phyloP scores from a whole-genome alignment of 768 basidiomycete genomes.

The Boletus eberwhitei region DNA sequence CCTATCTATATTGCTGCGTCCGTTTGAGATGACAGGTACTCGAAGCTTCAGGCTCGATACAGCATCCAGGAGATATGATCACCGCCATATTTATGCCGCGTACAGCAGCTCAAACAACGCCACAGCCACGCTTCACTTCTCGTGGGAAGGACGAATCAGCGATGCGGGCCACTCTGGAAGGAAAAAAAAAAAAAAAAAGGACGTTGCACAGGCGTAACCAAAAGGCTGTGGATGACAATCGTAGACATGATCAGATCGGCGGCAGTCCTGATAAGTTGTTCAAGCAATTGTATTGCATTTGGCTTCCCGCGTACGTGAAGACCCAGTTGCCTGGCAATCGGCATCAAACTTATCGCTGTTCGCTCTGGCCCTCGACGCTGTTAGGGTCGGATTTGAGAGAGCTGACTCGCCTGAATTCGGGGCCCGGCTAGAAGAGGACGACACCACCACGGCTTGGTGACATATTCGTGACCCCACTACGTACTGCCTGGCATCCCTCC shows the following conservation, averaged over 20 bases:
- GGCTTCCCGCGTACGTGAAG: constrained; percentile 17
- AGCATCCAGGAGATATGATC: neutral
- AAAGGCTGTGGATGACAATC: constrained; percentile 19
- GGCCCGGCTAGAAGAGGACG: neutral
- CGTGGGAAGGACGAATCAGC: constrained; percentile 15
- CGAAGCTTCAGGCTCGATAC: neutral
- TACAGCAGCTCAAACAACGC: constrained; percentile 2
- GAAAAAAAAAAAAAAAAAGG: neutral
- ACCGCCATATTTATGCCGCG: constrained; percentile 1
- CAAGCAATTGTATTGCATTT: neutral
- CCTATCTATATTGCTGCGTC: neutral
- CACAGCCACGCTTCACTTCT: constrained; percentile 18
- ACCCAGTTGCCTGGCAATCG: constrained; percentile 24
- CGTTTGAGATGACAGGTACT: neutral
- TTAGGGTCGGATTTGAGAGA: too few relatives aligned
- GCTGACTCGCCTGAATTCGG: neutral
- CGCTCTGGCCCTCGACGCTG: too few relatives aligned
- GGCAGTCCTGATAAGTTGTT: neutral
- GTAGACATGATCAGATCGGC: constrained; percentile 10
- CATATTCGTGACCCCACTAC: constrained; percentile 7
- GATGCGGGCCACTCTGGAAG: neutral
- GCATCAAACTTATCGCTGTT: too few relatives aligned
- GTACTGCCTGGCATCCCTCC: constrained; percentile 1
- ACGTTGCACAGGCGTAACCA: neutral
- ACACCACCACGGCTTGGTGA: constrained; percentile 3